phyloP scores from a whole-genome alignment of 441 rosid species.

The Bruguiera hainesii region DNA sequence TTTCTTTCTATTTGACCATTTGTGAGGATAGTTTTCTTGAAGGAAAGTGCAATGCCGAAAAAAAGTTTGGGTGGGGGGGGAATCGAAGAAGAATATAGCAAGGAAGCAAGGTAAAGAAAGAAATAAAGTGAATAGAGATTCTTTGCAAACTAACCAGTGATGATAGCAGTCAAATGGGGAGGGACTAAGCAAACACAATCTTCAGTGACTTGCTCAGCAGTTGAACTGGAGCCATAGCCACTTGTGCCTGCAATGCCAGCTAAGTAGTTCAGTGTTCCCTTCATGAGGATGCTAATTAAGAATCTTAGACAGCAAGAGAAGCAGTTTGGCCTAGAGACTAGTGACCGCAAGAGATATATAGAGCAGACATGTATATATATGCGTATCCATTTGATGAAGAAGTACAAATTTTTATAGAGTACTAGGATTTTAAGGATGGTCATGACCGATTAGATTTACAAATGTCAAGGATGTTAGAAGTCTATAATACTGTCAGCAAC shows the following conservation, averaged over 20 bases:
- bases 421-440: background rate
- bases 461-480: background rate
- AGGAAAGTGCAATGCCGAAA: background rate
- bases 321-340: conserved; percentile 14
- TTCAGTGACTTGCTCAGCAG: conserved; percentile 75
- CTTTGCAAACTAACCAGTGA: conserved; percentile 61
- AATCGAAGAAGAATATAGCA: background rate
- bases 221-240: conserved; percentile 89
- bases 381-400: background rate
- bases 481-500: background rate
- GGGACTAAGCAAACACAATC: conserved; percentile 22
- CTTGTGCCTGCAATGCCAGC: conserved; percentile 91
- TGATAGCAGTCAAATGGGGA: conserved; percentile 60
- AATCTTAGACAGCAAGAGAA: conserved; percentile 25
- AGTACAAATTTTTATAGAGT: background rate
- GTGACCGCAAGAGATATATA: conserved; percentile 11
- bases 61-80: no score
- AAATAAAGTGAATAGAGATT: background rate
- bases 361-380: no score
- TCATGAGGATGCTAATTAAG: conserved; percentile 42
- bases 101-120: background rate
- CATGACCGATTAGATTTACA: background rate
- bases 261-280: conserved; percentile 65
- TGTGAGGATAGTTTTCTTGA: background rate
- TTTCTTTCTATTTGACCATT: background rate